These are phyloP conservation scores for Neophaeococcomyces aloes DNA, from an alignment of 2,329 filamentous ascomycete species.

Conservation along the genomic window DNA sequence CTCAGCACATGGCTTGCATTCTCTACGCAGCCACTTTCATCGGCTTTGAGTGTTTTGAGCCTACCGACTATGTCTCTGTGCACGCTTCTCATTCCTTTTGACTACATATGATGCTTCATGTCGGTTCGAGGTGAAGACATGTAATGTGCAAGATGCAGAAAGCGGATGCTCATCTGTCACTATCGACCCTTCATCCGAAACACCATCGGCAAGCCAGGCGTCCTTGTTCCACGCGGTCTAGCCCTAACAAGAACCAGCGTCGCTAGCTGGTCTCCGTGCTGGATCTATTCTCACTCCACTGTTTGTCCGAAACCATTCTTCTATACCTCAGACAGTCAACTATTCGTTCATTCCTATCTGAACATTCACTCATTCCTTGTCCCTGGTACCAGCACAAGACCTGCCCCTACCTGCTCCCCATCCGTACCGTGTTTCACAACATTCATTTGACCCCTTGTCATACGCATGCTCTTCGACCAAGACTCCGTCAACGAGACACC, in stretches of 20 bases:
- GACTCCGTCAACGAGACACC: not conserved
- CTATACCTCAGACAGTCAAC: too few species aligned
- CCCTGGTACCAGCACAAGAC: not conserved
- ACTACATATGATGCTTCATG: not conserved
- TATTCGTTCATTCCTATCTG: not conserved
- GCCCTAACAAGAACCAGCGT: not conserved
- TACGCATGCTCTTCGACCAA: not conserved
- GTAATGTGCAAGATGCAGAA: not conserved
- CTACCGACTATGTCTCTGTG: not conserved
- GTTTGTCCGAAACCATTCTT: too few species aligned
- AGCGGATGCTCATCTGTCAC: not conserved
- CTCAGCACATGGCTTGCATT: too few species aligned
- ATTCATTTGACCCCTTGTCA: constrained; percentile 1
- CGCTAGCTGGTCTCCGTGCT: not conserved
- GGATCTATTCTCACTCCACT: not conserved
- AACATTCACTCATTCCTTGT: not conserved
- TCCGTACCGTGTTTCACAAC: constrained; percentile 3
- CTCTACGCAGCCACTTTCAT: not conserved
- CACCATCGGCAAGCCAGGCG: not conserved
- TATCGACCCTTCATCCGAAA: not conserved
- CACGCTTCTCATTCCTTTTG: not conserved
- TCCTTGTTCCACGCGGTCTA: not conserved
- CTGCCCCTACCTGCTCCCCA: too few species aligned
- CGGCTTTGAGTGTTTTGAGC: not conserved
- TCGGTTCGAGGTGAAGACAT: not conserved